Percentiles rank a stretch among this genome's conserved stretches.
Conservation (phyloP, 768 basidiomycete genomes). For the Amanita polypyramis region DNA sequence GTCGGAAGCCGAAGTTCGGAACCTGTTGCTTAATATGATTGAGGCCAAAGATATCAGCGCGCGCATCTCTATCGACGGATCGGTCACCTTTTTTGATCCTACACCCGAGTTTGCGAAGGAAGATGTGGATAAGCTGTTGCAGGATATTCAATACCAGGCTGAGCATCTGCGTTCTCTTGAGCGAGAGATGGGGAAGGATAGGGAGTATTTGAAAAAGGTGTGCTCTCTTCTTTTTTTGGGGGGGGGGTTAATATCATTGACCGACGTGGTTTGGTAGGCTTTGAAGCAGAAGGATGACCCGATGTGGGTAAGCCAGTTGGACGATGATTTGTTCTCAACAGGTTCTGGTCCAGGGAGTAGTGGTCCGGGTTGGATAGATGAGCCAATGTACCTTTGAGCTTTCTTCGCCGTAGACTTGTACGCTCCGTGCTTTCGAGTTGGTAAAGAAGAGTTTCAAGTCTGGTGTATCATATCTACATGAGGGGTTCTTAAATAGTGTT, state of each 20-base stretch:
- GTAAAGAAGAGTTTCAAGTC: too few species aligned
- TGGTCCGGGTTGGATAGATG: conserved; percentile 3
- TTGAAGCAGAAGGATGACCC: conserved; percentile 15
- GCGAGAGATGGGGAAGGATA: conserved; percentile 47
- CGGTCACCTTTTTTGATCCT: conserved; percentile 66
- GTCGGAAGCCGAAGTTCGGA: conserved; percentile 42
- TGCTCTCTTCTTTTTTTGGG: background rate
- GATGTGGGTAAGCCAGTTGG: conserved; percentile 11
- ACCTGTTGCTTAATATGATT: conserved; percentile 67
- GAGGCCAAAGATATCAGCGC: conserved; percentile 62
- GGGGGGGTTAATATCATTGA: conserved; percentile 7
- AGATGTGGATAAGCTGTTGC: conserved; percentile 51
- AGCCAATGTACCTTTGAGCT: conserved; percentile 1
- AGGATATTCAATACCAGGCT: conserved; percentile 44
- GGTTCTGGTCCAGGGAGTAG: background rate
- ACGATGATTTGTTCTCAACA: conserved; percentile 14
- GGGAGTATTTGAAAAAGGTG: conserved; percentile 69
- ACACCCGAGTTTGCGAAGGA: conserved; percentile 45
- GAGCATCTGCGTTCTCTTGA: conserved; percentile 39
- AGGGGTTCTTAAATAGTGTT: too few species aligned
- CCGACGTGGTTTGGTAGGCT: conserved; percentile 8
- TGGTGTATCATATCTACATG: too few species aligned
- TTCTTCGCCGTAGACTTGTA: background rate
- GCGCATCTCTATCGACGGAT: conserved; percentile 52
- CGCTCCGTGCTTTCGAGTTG: too few species aligned